phyloP scores from a whole-genome alignment of 2,329 filamentous ascomycete species.

The Trichoderma sp. region DNA sequence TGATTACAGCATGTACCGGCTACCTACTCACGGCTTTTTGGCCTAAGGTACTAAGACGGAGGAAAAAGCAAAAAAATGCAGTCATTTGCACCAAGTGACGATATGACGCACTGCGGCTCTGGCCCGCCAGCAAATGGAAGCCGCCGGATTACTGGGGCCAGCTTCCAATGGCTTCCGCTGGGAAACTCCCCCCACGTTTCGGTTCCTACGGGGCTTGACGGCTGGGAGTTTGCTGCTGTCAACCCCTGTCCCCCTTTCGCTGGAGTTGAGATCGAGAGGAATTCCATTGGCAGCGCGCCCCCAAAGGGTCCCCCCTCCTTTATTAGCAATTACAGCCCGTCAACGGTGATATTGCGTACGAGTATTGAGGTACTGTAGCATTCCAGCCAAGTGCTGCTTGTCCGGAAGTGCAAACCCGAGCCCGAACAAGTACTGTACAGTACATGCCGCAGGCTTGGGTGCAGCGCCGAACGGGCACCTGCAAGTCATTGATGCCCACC shows the following conservation, averaged over 20 bases:
- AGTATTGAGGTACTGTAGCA: no score
- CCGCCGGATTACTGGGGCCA: background rate
- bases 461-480: no score
- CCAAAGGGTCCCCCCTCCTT: slow-evolving; percentile 9
- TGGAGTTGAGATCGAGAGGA: background rate
- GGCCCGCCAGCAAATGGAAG: slow-evolving; percentile 9
- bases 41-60: background rate
- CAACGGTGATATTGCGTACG: background rate
- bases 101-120: slow-evolving; percentile 22
- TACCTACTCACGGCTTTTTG: background rate
- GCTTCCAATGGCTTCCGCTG: slow-evolving; percentile 15
- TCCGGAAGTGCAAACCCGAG: no score
- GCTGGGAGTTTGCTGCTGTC: background rate
- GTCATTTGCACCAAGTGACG: slow-evolving; percentile 15
- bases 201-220: slow-evolving; percentile 13
- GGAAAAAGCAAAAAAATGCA: background rate
- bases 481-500: background rate
- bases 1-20: background rate
- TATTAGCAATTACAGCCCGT: slow-evolving; percentile 2
- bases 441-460: no score
- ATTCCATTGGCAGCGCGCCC: slow-evolving; percentile 9
- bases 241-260: slow-evolving; percentile 8
- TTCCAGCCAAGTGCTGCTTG: no score
- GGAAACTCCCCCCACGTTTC: slow-evolving; percentile 21
- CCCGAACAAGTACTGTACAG: no score